These are phyloP conservation scores for Phytophthora constricta DNA, from an alignment of 352 stramenopile species.

Conservation along the genomic window DNA sequence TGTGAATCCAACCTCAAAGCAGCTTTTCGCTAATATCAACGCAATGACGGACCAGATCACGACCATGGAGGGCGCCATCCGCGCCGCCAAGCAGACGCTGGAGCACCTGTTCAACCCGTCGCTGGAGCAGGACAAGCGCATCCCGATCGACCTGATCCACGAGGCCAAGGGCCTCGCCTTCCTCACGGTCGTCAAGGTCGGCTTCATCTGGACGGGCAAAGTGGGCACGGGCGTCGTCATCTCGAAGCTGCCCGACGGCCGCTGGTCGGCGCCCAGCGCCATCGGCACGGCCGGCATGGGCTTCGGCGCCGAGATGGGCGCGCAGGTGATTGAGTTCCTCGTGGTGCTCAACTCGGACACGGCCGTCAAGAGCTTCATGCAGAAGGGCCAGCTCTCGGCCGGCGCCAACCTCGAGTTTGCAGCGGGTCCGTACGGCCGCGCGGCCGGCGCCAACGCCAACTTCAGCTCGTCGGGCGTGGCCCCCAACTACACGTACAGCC, in stretches of 20 bases:
- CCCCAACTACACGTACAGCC: conserved; percentile 90
- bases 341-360: conserved; percentile 95
- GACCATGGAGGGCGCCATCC: conserved; percentile 92
- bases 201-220: conserved; percentile 88
- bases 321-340: conserved; percentile 88
- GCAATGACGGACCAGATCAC: conserved; percentile 80
- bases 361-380: conserved; percentile 92
- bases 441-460: conserved; percentile 78
- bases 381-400: conserved; percentile 83
- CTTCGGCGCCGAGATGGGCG: conserved; percentile 79
- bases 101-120: conserved; percentile 92
- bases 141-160: conserved; percentile 91
- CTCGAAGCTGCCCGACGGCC: conserved; percentile 92
- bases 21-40: background rate
- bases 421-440: conserved; percentile 79
- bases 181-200: conserved; percentile 92
- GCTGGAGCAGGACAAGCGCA: conserved; percentile 86
- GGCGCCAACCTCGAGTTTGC: conserved; percentile 87
- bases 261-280: conserved; percentile 95
- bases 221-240: conserved; percentile 94
- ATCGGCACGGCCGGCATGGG: conserved; percentile 94
- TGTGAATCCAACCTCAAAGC: background rate
- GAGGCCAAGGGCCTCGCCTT: conserved; percentile 92
- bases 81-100: conserved; percentile 89
- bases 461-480: conserved; percentile 77